Conservation (phyloP, 768 basidiomycete genomes). For the Xerocomellus amylosporus region DNA sequence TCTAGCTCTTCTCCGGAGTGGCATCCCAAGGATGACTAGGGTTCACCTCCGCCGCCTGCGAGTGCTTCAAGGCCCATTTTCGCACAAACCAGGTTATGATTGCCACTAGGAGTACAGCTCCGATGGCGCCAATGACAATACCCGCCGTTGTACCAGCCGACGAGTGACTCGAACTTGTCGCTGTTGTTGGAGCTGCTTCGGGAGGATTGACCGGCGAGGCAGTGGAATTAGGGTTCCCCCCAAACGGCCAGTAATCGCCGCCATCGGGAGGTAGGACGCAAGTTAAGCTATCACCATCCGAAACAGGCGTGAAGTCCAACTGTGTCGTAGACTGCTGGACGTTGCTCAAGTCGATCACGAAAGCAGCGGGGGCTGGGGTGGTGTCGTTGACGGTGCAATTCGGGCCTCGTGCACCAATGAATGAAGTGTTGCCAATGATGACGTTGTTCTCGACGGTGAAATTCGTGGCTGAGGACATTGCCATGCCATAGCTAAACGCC, state of each 20-base stretch:
- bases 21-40: constrained; percentile 22
- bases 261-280: constrained; percentile 67
- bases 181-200: constrained; percentile 2
- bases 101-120: constrained; percentile 43
- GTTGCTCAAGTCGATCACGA: constrained; percentile 51
- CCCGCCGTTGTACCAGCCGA: constrained; percentile 38
- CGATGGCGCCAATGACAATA: constrained; percentile 50
- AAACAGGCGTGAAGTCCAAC: constrained; percentile 47
- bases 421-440: constrained; percentile 67
- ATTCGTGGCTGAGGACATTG: constrained; percentile 57
- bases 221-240: constrained; percentile 42
- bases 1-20: constrained; percentile 3
- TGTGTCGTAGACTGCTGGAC: constrained; percentile 46
- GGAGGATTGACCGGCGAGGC: constrained; percentile 22
- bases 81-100: constrained; percentile 47
- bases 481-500: constrained; percentile 74
- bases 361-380: constrained; percentile 55
- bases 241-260: constrained; percentile 73
- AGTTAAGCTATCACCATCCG: constrained; percentile 55
- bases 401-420: constrained; percentile 66
- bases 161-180: constrained; percentile 17
- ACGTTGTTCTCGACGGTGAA: constrained; percentile 65
- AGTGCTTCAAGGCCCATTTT: constrained; percentile 42
- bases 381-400: constrained; percentile 54
- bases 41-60: constrained; percentile 16